Conservation (phyloP, 768 basidiomycete species). For the Boletus rubroflammeus region DNA sequence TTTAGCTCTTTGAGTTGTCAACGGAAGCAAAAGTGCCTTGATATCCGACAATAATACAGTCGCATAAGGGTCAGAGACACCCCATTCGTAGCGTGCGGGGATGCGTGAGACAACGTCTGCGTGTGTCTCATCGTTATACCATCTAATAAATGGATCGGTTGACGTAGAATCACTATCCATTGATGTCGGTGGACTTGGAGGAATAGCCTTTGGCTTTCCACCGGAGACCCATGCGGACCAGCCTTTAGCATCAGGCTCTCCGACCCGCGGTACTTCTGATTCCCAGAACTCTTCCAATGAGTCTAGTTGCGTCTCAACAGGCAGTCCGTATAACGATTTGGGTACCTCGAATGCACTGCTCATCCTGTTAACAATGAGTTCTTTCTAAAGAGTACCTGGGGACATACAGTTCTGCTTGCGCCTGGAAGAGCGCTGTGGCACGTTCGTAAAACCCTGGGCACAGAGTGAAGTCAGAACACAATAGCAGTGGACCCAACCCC, state of each 20-base stretch:
- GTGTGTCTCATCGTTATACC: constrained; percentile 56
- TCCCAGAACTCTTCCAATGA: constrained; percentile 84
- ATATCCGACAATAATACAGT: constrained; percentile 74
- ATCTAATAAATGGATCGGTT: constrained; percentile 64
- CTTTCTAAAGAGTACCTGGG: background rate
- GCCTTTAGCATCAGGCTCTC: constrained; percentile 62
- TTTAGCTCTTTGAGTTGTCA: constrained; percentile 45
- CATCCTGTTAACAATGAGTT: constrained; percentile 5
- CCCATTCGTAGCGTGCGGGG: constrained; percentile 53
- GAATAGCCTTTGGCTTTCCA: constrained; percentile 35
- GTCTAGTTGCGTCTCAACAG: constrained; percentile 50
- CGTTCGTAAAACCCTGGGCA: constrained; percentile 65
- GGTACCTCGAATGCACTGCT: constrained; percentile 60
- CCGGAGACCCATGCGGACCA: constrained; percentile 63
- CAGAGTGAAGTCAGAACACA: constrained; percentile 1
- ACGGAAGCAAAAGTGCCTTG: constrained; percentile 48
- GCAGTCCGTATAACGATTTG: constrained; percentile 35
- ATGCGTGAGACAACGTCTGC: constrained; percentile 43
- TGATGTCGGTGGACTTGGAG: constrained; percentile 4
- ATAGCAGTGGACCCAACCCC: background rate
- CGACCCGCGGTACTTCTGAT: constrained; percentile 70
- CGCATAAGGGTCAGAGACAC: constrained; percentile 64
- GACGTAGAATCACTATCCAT: constrained; percentile 25
- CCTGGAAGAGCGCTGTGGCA: constrained; percentile 75
- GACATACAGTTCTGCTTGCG: constrained; percentile 76